These are phyloP conservation scores for Penicillium sp. DNA, from an alignment of 2,329 filamentous ascomycete genomes.

Conservation along the genomic window DNA sequence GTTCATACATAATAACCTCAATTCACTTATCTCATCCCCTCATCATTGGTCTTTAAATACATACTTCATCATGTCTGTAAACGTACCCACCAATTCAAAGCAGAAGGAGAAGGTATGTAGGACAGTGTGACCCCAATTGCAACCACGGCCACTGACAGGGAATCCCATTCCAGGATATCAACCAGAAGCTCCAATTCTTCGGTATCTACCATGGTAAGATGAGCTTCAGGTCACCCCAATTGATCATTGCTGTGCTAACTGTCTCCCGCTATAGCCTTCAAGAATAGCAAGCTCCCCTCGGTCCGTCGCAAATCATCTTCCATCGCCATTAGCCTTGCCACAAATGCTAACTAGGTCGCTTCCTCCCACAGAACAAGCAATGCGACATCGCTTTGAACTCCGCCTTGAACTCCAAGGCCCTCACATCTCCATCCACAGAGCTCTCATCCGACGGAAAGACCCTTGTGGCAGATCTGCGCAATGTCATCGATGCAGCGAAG, in stretches of 20 bases:
- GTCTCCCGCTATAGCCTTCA: constrained; percentile 61
- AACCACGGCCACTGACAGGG: constrained; percentile 12
- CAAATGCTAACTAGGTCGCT: constrained; percentile 7
- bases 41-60: background rate
- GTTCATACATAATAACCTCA: constrained; percentile 14
- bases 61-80: constrained; percentile 52
- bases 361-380: constrained; percentile 70
- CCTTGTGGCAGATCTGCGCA: constrained; percentile 73
- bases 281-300: constrained; percentile 85
- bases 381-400: constrained; percentile 94
- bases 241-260: constrained; percentile 8
- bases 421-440: constrained; percentile 68
- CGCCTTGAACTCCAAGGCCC: constrained; percentile 68
- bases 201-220: constrained; percentile 69
- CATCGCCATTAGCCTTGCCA: background rate
- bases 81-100: constrained; percentile 70
- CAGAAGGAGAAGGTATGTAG: constrained; percentile 66
- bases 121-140: background rate
- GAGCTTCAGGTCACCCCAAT: background rate
- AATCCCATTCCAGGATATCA: constrained; percentile 60
- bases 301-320: constrained; percentile 49
- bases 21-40: background rate
- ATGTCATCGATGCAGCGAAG: constrained; percentile 83
- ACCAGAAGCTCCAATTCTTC: constrained; percentile 90
- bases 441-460: constrained; percentile 78